Evolutionary conservation across 148 eudicot genomes (phyloP).

Genomic region (Spergularia marina): DNA sequence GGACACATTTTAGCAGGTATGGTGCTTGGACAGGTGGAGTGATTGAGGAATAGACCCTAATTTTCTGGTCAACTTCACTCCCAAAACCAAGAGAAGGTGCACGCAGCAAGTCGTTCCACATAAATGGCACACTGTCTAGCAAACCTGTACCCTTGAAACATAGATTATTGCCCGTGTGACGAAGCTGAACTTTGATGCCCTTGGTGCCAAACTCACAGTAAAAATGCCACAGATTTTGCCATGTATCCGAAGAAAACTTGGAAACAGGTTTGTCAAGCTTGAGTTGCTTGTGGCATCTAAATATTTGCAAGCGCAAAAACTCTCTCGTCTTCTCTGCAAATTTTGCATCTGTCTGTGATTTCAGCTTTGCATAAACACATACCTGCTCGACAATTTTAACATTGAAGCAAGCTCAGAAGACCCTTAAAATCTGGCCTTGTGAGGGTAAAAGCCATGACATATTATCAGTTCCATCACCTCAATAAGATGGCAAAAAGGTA

Average conservation of each 20-base stretch:
- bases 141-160: constrained; percentile 61
- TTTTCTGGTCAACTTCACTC: constrained; percentile 48
- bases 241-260: constrained; percentile 38
- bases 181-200: constrained; percentile 60
- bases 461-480: too few relatives aligned
- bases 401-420: neutral
- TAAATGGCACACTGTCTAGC: constrained; percentile 43
- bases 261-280: constrained; percentile 53
- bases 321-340: constrained; percentile 39
- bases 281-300: constrained; percentile 70
- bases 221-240: constrained; percentile 69
- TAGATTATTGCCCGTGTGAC: constrained; percentile 47
- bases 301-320: constrained; percentile 55
- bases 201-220: constrained; percentile 85
- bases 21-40: constrained; percentile 93
- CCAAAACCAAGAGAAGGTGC: constrained; percentile 64
- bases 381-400: constrained; percentile 40
- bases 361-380: constrained; percentile 52
- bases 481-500: too few relatives aligned
- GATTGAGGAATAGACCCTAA: constrained; percentile 61
- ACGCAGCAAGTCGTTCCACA: constrained; percentile 78
- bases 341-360: constrained; percentile 30
- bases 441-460: neutral
- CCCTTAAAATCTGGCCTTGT: neutral
- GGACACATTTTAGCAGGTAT: constrained; percentile 81